Evolutionary conservation across 2,329 filamentous ascomycete species (phyloP), one percentile per base, ranked within the genome.

Genomic region (Gaeumannomyces sp.): DNA sequence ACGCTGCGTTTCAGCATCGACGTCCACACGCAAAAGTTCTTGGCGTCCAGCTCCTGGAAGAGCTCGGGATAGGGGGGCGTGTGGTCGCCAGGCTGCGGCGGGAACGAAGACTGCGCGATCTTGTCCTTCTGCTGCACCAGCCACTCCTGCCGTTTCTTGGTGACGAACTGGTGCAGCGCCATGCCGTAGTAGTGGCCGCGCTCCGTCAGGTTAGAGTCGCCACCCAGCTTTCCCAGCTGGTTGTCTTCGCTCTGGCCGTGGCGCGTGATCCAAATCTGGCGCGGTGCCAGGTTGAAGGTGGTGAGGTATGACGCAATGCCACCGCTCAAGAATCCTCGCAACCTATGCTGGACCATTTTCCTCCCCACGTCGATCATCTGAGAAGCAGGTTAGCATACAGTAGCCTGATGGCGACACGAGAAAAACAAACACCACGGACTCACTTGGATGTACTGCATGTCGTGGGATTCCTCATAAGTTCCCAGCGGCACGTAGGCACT

Each of bases 21-120:
- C 0, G 94, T 97, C 95, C 95, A 99, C 22, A 99, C 92, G 75
- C 95, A 99, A 74, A 97, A 98, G 74, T 92, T 92, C 80, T 97
- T 96, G 72, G 91, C 85, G 35, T 90, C 85, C 35, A 88, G 79
- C 61, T 89, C 88, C 62, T 83, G 83, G 67, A 86, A 83, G 70
- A 89, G 89, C 73, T 97, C 92, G 0, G 95, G 95, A 72, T 99
- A 98, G 0, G 95, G 95, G 5, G 95, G 95, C 0, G 95, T 98
- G 69, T 90, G 91, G 76, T 97, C 94, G 65, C 95, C 95, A 0
- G 93, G 89, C 58, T 89, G 85, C 1, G 95, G 94, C n/a, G 95
- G 93, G 76, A 96, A 96, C 65, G 90, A 89, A 1, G 89, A 89
- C 68, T 89, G 85, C 50, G 87, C 85, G 67, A 89, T 84, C 77